Evolutionary conservation across 2,329 filamentous ascomycete species (phyloP), one percentile per base, ranked within the genome.

Genomic region (Aspergillus jensenii): DNA sequence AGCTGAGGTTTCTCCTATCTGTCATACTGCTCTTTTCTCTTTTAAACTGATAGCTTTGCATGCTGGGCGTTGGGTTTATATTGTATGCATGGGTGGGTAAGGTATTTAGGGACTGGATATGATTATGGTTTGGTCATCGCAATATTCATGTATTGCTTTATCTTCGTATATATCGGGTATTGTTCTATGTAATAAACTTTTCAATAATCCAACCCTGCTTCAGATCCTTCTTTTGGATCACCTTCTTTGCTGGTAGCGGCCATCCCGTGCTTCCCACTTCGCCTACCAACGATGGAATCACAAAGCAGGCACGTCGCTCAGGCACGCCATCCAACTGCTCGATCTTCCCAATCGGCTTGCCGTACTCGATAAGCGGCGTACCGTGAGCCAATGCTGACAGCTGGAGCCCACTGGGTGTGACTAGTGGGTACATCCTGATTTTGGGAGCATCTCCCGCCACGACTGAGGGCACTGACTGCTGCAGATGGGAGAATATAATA

Each of bases 341-440:
- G 14, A 90, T 84, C 79, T 95, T 93, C 66, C 95, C 95, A 70
- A 97, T 87, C 1, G 95, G 93, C 78, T 98, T 98, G 3, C 91
- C 90, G 65, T 93, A 92, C 39, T 85, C 85, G 21, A 98, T 74
- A 54, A 99, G 78, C 49, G 92, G 90, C 12, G 95, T 98, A 0
- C 90, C 90, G 71, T 91, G 89, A 5, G 92, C 90, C 55, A 98
- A 80, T 1, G 85, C 86, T 4, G 90, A 85, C 6, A 99, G 82
- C 71, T 96, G 90, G 2, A 84, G 82, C 1, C 86, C 89, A 15
- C 87, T 90, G 6, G 96, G 80, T 27, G 93, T 86, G 2, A 92
- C 93, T 19, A 99, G 82, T 3, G 93, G 85, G 70, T 93, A 90
- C 90, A 99, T 96, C 44, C 95, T 81, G 31, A 91, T 92, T 76